Evolutionary conservation across 768 basidiomycete genomes (phyloP).

Genomic region (Tulasnella sp.): DNA sequence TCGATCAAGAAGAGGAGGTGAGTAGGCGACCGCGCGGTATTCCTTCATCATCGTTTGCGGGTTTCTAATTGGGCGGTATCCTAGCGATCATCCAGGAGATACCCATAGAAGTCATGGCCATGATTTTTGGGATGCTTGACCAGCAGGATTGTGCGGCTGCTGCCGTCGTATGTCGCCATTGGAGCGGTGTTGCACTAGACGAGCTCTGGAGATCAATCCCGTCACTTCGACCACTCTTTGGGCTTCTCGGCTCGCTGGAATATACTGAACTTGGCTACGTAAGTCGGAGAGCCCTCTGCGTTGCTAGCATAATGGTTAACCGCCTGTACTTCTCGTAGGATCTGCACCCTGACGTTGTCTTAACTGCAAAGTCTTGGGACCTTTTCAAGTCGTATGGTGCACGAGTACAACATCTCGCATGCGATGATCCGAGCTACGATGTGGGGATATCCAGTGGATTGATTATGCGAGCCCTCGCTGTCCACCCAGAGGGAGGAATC

Average conservation of each 20-base stretch:
- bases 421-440: neutral
- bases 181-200: conserved; percentile 4
- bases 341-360: neutral
- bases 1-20: no score
- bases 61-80: neutral
- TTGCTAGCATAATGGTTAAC: neutral
- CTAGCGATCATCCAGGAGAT: neutral
- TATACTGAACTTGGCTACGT: neutral
- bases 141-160: neutral
- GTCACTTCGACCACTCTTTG: neutral
- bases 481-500: neutral
- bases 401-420: neutral
- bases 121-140: neutral
- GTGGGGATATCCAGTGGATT: neutral
- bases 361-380: neutral
- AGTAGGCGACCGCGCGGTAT: no score
- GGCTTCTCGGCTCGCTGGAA: neutral
- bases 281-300: neutral
- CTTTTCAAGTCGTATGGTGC: neutral
- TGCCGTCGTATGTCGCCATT: neutral
- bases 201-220: neutral
- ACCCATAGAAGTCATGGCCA: neutral
- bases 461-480: neutral
- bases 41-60: neutral
- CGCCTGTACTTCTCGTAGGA: neutral